Conservation (phyloP, 257 asterid species). For the Primulina eburnea region DNA sequence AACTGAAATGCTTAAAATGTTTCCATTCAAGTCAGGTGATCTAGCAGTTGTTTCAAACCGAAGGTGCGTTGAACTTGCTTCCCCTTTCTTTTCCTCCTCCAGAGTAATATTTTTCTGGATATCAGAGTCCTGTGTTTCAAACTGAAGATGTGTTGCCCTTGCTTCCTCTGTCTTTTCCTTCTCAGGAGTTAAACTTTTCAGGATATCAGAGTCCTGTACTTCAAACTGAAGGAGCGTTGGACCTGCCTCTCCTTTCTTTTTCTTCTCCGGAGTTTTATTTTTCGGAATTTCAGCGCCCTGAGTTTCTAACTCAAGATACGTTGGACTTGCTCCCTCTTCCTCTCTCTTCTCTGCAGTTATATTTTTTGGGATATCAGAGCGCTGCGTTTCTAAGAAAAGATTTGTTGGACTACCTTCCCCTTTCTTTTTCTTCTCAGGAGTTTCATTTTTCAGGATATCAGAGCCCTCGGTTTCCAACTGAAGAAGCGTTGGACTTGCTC, state of each 20-base stretch:
- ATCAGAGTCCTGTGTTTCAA: conserved; percentile 13
- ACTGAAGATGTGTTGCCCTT: conserved; percentile 12
- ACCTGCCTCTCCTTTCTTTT: conserved; percentile 17
- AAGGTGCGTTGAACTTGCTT: conserved; percentile 24
- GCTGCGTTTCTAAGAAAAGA: conserved; percentile 22
- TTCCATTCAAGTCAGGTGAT: conserved; percentile 50
- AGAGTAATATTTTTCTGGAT: neutral
- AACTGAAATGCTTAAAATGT: conserved; percentile 26
- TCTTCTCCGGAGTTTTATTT: neutral
- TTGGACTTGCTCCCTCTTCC: conserved; percentile 20
- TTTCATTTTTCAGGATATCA: neutral
- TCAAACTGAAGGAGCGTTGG: neutral
- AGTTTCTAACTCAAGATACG: conserved; percentile 23
- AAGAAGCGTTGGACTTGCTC: neutral
- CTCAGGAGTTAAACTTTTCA: too few relatives aligned
- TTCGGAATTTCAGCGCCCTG: neutral
- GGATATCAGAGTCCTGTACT: too few relatives aligned
- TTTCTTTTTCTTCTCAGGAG: conserved; percentile 1
- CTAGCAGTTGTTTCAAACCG: conserved; percentile 22
- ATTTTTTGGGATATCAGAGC: neutral
- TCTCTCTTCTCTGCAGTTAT: neutral
- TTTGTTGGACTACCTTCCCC: conserved; percentile 22
- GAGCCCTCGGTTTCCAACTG: neutral
- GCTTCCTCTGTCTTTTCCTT: too few relatives aligned
- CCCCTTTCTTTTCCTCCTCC: conserved; percentile 16